These are phyloP conservation scores for Ophiostoma quercus DNA, from an alignment of 2,329 filamentous ascomycete species.

Conservation along the genomic window DNA sequence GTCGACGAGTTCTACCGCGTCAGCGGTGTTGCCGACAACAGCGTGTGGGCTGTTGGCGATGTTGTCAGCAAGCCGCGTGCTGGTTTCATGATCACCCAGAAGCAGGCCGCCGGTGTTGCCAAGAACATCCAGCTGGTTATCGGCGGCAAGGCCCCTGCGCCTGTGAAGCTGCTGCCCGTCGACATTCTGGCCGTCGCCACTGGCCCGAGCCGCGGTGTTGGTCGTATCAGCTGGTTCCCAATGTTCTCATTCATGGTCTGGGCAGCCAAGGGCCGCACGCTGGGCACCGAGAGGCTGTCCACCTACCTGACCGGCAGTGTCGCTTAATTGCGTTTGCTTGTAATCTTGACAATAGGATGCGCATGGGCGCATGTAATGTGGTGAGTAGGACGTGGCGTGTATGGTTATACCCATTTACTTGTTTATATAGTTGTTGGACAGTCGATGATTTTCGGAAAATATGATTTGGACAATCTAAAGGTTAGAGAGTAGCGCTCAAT, in stretches of 20 bases:
- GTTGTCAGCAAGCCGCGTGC: constrained; percentile 46
- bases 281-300: constrained; percentile 42
- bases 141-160: constrained; percentile 40
- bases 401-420: neutral
- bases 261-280: constrained; percentile 47
- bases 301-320: constrained; percentile 46
- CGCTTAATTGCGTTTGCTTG: constrained; percentile 27
- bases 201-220: constrained; percentile 47
- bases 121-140: constrained; percentile 50
- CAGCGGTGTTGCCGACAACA: constrained; percentile 36
- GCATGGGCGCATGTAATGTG: neutral
- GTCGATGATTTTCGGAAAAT: no score
- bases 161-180: constrained; percentile 45
- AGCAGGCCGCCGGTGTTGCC: constrained; percentile 50
- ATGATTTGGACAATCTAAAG: no score
- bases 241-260: constrained; percentile 50
- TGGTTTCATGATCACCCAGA: constrained; percentile 43
- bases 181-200: constrained; percentile 47
- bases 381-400: neutral
- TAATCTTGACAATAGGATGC: neutral
- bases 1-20: constrained; percentile 51
- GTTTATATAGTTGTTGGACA: neutral
- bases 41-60: constrained; percentile 52
- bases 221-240: constrained; percentile 42
- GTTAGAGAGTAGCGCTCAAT: no score